Evolutionary conservation across 2,329 filamentous ascomycete species (phyloP).

Genomic region (Sarocladium oryzae): DNA sequence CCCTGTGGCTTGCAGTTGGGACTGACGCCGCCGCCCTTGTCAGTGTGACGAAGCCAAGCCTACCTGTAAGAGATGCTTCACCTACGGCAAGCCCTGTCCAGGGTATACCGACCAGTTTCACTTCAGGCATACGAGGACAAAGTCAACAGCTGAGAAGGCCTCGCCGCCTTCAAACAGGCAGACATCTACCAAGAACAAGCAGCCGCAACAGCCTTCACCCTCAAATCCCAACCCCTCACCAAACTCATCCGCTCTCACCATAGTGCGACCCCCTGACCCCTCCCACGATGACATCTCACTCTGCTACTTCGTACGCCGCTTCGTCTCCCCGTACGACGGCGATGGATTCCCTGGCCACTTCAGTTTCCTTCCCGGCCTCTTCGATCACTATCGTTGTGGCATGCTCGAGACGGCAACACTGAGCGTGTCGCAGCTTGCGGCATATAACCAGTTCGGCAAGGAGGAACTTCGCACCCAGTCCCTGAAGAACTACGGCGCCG

Average conservation of each 20-base stretch:
- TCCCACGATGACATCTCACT: constrained; percentile 24
- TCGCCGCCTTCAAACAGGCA: background rate
- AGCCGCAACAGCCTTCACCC: background rate
- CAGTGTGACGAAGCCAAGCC: constrained; percentile 27
- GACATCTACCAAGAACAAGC: background rate
- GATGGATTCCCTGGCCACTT: constrained; percentile 27
- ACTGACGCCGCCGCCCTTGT: background rate
- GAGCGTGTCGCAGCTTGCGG: constrained; percentile 27
- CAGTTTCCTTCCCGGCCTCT: constrained; percentile 24
- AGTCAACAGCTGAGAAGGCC: constrained; percentile 7
- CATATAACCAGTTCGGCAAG: constrained; percentile 25
- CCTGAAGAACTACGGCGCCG: constrained; percentile 22
- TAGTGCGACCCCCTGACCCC: constrained; percentile 11
- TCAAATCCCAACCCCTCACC: background rate
- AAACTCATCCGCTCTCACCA: background rate
- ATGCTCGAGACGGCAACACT: constrained; percentile 24
- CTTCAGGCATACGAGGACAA: constrained; percentile 20
- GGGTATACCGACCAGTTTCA: constrained; percentile 30
- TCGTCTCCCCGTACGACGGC: constrained; percentile 22
- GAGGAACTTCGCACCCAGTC: constrained; percentile 21
- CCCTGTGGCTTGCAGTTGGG: too few species aligned
- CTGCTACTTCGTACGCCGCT: constrained; percentile 27
- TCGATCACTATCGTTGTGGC: constrained; percentile 19
- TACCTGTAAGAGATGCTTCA: constrained; percentile 23
- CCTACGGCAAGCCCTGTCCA: constrained; percentile 26